Base-by-base conservation (phyloP, 805 yeast genomes). In the Komagataella pastoris region DNA sequence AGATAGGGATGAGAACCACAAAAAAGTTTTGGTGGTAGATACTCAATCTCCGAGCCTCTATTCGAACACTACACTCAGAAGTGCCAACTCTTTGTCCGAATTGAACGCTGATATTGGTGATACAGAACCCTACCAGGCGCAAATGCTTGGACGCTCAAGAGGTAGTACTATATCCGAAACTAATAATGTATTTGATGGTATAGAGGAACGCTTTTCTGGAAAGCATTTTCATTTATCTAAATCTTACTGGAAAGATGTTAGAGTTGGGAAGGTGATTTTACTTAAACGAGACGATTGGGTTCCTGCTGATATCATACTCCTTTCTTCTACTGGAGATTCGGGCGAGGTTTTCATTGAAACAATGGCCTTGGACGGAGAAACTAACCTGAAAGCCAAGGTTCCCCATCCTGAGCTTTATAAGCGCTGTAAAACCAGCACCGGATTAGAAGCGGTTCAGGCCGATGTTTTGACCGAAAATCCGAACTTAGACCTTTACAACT, bases 281-380 rank as follows among this genome's bases (percentile, higher is more conserved):
- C 68, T 93, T 17, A 68, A 75, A 49, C 85, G 82, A 56, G 88
- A 89, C 66, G 98, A 93, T 54, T 86, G 96, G 85, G 76, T 91
- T 5, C 99, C 99, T 0, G 97, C 97, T 0, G 99, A 93, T 68
- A 61, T 93, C 2, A 63, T 93, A 2, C 59, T 93, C 2, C 61
- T 93, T 46, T 76, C 90, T 1, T 79, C 88, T 2, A 79, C 80
- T 44, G 76, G 75, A 55, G 89, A 84, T 45, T 77, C 81, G 53
- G 75, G 76, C 44, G 78, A 75, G 51, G 77, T 87, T 1, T 87
- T 79, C 56, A 81, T 90, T 17, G 99, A 93, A 65, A 93, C 99
- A 1, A 89, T 91, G 91, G 99, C 96, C 1, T 72, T 93, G 49
- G 99, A 93, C 66, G 99, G 99, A 50, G 99, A 93, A 65, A 93